Evolutionary conservation across 139 green algal species (phyloP).

Genomic region (Coelastrella sp.): DNA sequence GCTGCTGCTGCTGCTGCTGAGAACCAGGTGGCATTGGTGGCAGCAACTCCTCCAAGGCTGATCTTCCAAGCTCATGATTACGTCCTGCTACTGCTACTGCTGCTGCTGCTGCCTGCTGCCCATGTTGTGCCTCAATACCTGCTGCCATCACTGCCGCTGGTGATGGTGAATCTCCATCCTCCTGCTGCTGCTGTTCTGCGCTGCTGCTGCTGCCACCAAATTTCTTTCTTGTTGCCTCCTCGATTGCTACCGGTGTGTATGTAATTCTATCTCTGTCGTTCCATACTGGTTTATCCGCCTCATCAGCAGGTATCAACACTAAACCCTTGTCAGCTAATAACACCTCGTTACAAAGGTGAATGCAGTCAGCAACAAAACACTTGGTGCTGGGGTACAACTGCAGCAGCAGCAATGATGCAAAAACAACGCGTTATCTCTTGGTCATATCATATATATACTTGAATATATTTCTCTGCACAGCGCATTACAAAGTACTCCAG

Average conservation of each 20-base stretch:
- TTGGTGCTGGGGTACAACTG: not conserved
- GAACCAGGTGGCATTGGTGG: not conserved
- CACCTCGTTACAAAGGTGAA: not conserved
- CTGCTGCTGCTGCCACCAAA: not conserved
- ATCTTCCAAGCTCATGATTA: not conserved
- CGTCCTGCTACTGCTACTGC: not conserved
- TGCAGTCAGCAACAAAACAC: not conserved
- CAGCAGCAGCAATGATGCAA: not conserved
- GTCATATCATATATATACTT: too few species aligned
- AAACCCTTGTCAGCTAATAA: not conserved
- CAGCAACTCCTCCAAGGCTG: too few species aligned
- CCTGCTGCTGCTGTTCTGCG: not conserved
- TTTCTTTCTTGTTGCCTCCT: not conserved
- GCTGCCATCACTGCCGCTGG: not conserved
- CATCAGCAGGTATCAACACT: not conserved
- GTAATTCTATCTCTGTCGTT: too few species aligned
- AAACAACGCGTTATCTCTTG: too few species aligned
- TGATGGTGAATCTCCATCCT: not conserved
- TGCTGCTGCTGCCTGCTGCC: not conserved
- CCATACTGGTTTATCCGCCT: too few species aligned
- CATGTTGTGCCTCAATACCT: too few species aligned
- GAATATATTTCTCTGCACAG: too few species aligned
- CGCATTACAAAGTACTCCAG: too few species aligned
- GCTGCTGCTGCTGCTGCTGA: not conserved
- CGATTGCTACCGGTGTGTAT: too few species aligned